Evolutionary conservation across 129 eudicot species (phyloP), one percentile per base, ranked within the genome.

Genomic region (Tanacetum coccineum): DNA sequence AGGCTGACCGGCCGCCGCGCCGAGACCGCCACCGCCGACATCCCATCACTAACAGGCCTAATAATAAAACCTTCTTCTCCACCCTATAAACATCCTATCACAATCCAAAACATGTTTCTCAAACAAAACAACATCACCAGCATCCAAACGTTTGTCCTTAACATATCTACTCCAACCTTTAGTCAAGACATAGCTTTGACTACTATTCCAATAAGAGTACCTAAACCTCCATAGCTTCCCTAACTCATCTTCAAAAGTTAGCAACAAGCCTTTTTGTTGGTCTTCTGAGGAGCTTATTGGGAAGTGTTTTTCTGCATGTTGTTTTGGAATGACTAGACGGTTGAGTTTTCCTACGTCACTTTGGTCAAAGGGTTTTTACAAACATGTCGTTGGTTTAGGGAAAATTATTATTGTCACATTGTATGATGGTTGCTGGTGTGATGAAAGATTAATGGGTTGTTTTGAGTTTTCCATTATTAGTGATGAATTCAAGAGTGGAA

Each of bases 141-240:
- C 93, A 20, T 85, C 89, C 49, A 91, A 89, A 28, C 74, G 68
- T 57, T 91, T 91, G 49, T 87, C 97, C 80, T 87, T 87, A 6
- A 91, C 97, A 62, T 79, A 91, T 3, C 93, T 89, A 80, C 96
- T 91, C 97, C 97, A 91, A 0, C 97, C 97, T 66, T 91, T 91
- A 14, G 97, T 91, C 55, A 91, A 62, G 55, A 91, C 97, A 47
- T 91, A 91, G 81, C 97, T 90, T 55, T 90, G 97, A 49, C 97
- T 90, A 59, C 95, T 87, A 44, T 84, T 90, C 97, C 97, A 90
- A 46, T 91, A 91, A 3, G 97, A 91, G 84, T 91, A 91, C 0
- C 96, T 60, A 49, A 91, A 91, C 67, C 81, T 59, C 97, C 97
- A 91, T 3, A 71, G 66, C 70, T 85, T 87, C 17, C 95, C 97